Evolutionary conservation across 2,329 filamentous ascomycete genomes (phyloP).

Genomic region (Diaporthe velutina): DNA sequence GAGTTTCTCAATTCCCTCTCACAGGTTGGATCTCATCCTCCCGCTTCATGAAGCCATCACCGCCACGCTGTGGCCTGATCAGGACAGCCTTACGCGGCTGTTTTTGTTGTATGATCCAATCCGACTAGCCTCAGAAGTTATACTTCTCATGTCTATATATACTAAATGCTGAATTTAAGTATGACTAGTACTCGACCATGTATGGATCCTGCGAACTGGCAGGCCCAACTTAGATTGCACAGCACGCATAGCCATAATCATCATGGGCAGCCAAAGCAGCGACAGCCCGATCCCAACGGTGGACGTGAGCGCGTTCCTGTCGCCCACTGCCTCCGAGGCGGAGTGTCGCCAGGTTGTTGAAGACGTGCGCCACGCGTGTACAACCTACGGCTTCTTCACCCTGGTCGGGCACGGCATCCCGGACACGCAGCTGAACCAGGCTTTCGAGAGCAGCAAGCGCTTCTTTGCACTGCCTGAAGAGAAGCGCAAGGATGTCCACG

Average conservation of each 20-base stretch:
- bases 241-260: slow-evolving; percentile 40
- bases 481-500: slow-evolving; percentile 45
- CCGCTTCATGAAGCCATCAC: slow-evolving; percentile 1
- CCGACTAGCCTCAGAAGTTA: neutral
- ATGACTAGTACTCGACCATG: neutral
- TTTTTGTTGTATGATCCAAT: neutral
- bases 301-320: slow-evolving; percentile 46
- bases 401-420: slow-evolving; percentile 48
- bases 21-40: neutral
- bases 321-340: slow-evolving; percentile 40
- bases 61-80: slow-evolving; percentile 1
- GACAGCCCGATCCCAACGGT: slow-evolving; percentile 45
- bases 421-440: slow-evolving; percentile 40
- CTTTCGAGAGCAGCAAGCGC: slow-evolving; percentile 41
- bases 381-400: slow-evolving; percentile 49
- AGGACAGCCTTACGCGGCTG: neutral
- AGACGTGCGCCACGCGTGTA: slow-evolving; percentile 45
- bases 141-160: slow-evolving; percentile 8
- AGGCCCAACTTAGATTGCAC: neutral
- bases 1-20: neutral
- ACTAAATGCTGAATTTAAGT: neutral
- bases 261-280: slow-evolving; percentile 49
- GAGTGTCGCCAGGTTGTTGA: slow-evolving; percentile 44
- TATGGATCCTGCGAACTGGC: neutral
- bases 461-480: slow-evolving; percentile 46